These are phyloP conservation scores for Arachis stenosperma DNA, from an alignment of 306 rosid genomes.

Conservation along the genomic window DNA sequence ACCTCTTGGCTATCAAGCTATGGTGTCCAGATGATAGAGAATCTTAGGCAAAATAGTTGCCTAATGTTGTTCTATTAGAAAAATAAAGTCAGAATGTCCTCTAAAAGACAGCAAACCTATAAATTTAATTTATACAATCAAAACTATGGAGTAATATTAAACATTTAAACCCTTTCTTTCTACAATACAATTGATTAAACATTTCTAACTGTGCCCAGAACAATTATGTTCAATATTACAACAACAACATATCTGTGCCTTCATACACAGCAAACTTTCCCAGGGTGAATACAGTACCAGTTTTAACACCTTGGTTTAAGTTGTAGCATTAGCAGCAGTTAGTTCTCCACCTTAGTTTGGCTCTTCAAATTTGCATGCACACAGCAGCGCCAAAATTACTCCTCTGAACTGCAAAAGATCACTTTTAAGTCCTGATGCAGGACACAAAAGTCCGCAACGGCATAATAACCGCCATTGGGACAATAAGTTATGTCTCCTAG, in stretches of 20 bases:
- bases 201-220: constrained; percentile 16
- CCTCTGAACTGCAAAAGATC: constrained; percentile 37
- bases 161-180: constrained; percentile 41
- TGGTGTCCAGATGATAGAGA: background rate
- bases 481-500: constrained; percentile 22
- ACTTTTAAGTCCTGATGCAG: constrained; percentile 29
- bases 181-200: constrained; percentile 42
- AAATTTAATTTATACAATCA: constrained; percentile 56
- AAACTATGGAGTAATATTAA: constrained; percentile 28
- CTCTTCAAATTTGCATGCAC: constrained; percentile 33
- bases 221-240: constrained; percentile 35
- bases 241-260: constrained; percentile 36
- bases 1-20: background rate
- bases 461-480: constrained; percentile 37
- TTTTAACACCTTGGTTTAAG: constrained; percentile 14
- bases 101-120: constrained; percentile 35
- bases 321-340: constrained; percentile 14
- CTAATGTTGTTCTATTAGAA: background rate
- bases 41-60: background rate
- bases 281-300: constrained; percentile 13
- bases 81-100: constrained; percentile 1
- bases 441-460: constrained; percentile 25
- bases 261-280: constrained; percentile 27
- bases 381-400: constrained; percentile 14
- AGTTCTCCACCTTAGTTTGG: constrained; percentile 29